phyloP scores from a whole-genome alignment of 495 filamentous ascomycete species.

The Entonaema liquescens region DNA sequence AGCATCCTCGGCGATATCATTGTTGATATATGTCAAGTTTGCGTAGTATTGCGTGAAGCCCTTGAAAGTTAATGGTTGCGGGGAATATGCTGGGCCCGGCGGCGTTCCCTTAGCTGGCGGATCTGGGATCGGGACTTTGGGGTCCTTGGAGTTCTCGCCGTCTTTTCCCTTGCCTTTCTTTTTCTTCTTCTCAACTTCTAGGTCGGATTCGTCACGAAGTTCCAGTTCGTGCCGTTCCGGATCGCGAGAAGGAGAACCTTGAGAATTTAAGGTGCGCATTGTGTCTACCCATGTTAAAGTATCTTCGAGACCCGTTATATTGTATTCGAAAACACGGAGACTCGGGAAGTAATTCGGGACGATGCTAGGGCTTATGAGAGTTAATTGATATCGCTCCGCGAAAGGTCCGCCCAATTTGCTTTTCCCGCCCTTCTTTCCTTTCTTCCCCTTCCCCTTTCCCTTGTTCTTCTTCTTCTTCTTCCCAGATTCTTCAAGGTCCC shows the following conservation, averaged over 20 bases:
- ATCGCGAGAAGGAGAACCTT: neutral
- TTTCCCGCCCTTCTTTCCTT: constrained; percentile 56
- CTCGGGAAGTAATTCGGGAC: constrained; percentile 95
- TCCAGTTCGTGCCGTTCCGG: constrained; percentile 33
- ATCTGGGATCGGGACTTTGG: constrained; percentile 70
- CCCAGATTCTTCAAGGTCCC: constrained; percentile 45
- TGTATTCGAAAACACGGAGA: constrained; percentile 89
- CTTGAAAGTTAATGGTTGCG: constrained; percentile 78
- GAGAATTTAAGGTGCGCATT: constrained; percentile 4
- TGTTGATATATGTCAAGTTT: constrained; percentile 89
- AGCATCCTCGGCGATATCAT: constrained; percentile 55
- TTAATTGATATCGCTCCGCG: constrained; percentile 84
- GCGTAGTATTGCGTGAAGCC: constrained; percentile 91
- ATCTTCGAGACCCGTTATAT: constrained; percentile 79
- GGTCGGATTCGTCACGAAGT: constrained; percentile 31
- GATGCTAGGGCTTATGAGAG: constrained; percentile 81
- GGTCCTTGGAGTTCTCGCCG: constrained; percentile 65
- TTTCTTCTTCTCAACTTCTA: constrained; percentile 53
- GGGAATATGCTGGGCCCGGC: constrained; percentile 91
- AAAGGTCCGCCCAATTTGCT: constrained; percentile 76
- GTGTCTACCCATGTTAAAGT: constrained; percentile 55
- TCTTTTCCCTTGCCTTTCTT: constrained; percentile 62
- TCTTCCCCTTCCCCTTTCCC: constrained; percentile 21
- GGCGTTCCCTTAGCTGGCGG: constrained; percentile 75
- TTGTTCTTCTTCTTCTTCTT: constrained; percentile 52